Evolutionary conservation across 768 basidiomycete species (phyloP).

Genomic region (Amanita pallidorosea): DNA sequence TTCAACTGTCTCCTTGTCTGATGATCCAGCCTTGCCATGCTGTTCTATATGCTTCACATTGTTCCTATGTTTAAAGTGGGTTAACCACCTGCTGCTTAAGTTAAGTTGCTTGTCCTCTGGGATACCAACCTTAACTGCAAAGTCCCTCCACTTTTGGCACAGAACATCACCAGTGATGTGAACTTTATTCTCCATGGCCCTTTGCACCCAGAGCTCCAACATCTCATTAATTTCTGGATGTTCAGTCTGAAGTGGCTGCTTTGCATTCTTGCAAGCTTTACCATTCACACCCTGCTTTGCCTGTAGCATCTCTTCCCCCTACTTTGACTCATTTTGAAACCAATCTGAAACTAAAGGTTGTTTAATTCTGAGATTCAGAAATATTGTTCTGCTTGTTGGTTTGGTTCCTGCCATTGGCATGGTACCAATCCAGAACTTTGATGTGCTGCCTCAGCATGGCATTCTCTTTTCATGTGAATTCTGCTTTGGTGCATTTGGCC

Average conservation of each 20-base stretch:
- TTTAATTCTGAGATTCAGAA: conserved; percentile 16
- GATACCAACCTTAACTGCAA: conserved; percentile 20
- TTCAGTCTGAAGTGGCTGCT: conserved; percentile 13
- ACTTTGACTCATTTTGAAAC: background rate
- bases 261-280: conserved; percentile 10
- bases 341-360: background rate
- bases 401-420: conserved; percentile 22
- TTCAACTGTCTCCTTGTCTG: too few species aligned
- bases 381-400: conserved; percentile 19
- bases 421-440: conserved; percentile 25
- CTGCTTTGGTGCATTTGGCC: too few species aligned
- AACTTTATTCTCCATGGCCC: conserved; percentile 20
- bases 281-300: background rate
- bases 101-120: conserved; percentile 20
- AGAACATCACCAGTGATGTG: conserved; percentile 24
- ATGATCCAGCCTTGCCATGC: too few species aligned
- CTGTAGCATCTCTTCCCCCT: background rate
- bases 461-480: conserved; percentile 13
- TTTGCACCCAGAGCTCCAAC: conserved; percentile 24
- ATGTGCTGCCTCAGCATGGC: conserved; percentile 23
- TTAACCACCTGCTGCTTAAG: conserved; percentile 18
- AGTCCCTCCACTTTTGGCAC: conserved; percentile 20
- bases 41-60: too few species aligned
- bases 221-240: conserved; percentile 23
- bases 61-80: too few species aligned